Conservation (phyloP, 139 green algal species). For the Volvox africanus region DNA sequence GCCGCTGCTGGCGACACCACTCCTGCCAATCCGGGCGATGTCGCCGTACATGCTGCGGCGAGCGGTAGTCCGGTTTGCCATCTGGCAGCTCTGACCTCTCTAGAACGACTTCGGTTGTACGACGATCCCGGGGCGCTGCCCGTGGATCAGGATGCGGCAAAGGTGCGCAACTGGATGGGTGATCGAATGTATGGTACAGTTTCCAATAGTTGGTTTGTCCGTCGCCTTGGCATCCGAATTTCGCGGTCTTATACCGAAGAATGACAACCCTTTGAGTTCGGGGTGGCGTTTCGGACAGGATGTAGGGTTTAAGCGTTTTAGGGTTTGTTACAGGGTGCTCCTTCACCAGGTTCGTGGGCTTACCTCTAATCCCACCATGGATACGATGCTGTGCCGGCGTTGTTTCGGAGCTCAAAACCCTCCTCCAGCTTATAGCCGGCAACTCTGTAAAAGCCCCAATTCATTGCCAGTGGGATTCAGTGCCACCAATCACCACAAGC, state of each 20-base stretch:
- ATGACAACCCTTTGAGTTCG: neutral
- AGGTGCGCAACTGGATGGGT: neutral
- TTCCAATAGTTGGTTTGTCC: too few species aligned
- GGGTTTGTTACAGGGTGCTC: too few species aligned
- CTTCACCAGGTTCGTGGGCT: too few species aligned
- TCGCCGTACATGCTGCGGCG: neutral
- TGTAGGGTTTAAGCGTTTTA: neutral
- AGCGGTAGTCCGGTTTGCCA: neutral
- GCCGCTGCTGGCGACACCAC: neutral
- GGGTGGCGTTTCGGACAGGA: neutral
- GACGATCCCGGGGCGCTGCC: slow-evolving; percentile 19
- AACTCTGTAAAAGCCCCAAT: too few species aligned
- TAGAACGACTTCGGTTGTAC: slow-evolving; percentile 33
- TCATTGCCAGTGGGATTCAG: too few species aligned
- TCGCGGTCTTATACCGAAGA: too few species aligned
- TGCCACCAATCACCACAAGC: too few species aligned
- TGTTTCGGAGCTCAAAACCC: too few species aligned
- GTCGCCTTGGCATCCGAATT: too few species aligned
- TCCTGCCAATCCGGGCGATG: neutral
- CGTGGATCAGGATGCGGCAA: neutral
- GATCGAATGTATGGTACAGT: neutral
- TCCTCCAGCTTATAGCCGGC: too few species aligned
- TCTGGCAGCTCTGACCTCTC: neutral
- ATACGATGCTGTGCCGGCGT: too few species aligned
- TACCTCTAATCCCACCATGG: too few species aligned